These are phyloP conservation scores for Stenocarpella maydis DNA, from an alignment of 2,329 filamentous ascomycete genomes.

Conservation along the genomic window DNA sequence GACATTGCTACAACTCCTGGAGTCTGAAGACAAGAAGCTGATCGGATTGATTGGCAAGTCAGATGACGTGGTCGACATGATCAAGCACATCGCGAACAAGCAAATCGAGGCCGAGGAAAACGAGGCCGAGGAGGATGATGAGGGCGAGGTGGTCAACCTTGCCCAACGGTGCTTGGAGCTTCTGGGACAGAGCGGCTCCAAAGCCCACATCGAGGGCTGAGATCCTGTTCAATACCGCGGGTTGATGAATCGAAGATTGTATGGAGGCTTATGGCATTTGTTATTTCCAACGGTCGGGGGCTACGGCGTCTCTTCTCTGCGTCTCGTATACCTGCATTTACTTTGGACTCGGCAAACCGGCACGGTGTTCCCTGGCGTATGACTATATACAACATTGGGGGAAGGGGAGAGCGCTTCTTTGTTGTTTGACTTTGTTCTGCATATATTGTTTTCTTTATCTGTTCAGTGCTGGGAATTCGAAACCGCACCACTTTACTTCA, in stretches of 20 bases:
- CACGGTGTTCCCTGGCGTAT: slow-evolving; percentile 55
- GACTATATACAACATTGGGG: slow-evolving; percentile 40
- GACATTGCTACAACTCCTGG: slow-evolving; percentile 93
- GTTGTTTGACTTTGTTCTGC: slow-evolving; percentile 38
- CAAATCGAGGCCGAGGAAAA: slow-evolving; percentile 89
- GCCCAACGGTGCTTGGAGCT: slow-evolving; percentile 91
- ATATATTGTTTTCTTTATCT: slow-evolving; percentile 24
- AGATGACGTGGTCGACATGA: slow-evolving; percentile 90
- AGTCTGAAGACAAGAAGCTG: slow-evolving; percentile 92
- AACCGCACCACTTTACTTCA: slow-evolving; percentile 21
- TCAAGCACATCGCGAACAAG: slow-evolving; percentile 88
- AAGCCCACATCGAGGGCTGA: slow-evolving; percentile 83
- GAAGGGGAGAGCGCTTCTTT: slow-evolving; percentile 34
- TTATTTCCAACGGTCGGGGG: slow-evolving; percentile 30
- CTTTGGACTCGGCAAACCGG: slow-evolving; percentile 48
- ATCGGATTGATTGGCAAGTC: slow-evolving; percentile 88
- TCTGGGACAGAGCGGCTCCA: slow-evolving; percentile 77
- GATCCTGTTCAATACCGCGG: not conserved
- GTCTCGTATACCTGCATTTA: slow-evolving; percentile 45
- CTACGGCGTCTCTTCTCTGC: slow-evolving; percentile 39
- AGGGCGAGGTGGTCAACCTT: slow-evolving; percentile 90
- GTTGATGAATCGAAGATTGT: slow-evolving; percentile 23
- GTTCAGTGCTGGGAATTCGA: slow-evolving; percentile 24
- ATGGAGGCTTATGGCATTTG: slow-evolving; percentile 30
- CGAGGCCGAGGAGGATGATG: slow-evolving; percentile 87